Evolutionary conservation across 306 rosid species (phyloP), one percentile per base, ranked within the genome.

Genomic region (Benincasa hispida): DNA sequence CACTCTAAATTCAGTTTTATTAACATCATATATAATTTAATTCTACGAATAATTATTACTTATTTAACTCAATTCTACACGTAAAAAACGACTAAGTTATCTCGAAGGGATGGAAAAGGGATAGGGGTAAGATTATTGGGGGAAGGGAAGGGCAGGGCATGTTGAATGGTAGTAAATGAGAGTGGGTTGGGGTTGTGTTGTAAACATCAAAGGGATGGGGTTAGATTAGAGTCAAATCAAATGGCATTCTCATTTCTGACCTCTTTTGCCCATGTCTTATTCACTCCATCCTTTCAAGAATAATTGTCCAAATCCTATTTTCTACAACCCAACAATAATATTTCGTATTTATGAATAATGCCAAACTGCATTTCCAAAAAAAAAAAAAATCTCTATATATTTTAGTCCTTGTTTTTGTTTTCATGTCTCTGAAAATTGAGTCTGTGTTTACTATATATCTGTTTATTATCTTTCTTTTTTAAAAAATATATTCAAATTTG

Each of bases 171-270:
- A 19, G 56, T 4, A 42, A 24, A 68, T 13, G 74, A 27, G 34
- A 42, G 56, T 42, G 75, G 73, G 73, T 39, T 39, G 51, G 30
- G 30, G 14, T 25, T 41, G 75, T 13, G 34, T 13, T 13, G 56
- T 45, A 69, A n/a, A 45, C 75, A 69, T 69, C 75, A 45, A 69
- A 25, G 75, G 34, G 37, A 41, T 42, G 75, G 75, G 75, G 5
- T 67, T 39, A 39, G 10, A 39, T 67, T 67, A 11, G 32, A 67
- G 74, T 67, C 74, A 67, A 69, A 69, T 25, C 35, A 14, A 8
- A 66, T 41, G 35, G 21, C 74, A 68, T 68, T 68, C 72, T 32
- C 42, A 17, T 61, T 30, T 41, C 7, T 59, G 66, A 27, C 66
- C 66, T 62, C 25, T 63, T 32, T 19, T 34, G 47, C 47, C 70